Percentiles rank a stretch among this genome's conserved stretches.
Evolutionary conservation across 257 asterid species (phyloP).

Genomic region (Plantago major): DNA sequence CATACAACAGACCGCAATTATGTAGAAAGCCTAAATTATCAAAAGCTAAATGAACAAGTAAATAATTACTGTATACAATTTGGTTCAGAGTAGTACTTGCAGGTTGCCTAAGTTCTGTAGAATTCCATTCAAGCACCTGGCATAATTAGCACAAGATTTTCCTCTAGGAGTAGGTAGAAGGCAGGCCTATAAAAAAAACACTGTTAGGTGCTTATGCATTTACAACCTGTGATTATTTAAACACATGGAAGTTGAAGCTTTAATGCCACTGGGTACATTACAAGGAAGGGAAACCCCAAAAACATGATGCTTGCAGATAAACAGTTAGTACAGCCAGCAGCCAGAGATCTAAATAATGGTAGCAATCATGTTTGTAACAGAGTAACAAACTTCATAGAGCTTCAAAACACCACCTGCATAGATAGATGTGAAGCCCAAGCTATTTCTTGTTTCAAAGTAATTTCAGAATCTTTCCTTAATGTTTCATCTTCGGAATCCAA

Average conservation of each 20-base stretch:
- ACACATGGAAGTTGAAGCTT: slow-evolving; percentile 16
- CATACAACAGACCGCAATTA: neutral
- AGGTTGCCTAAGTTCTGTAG: slow-evolving; percentile 70
- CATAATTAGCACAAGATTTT: slow-evolving; percentile 78
- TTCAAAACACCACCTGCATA: slow-evolving; percentile 55
- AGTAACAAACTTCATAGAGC: neutral
- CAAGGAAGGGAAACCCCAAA: slow-evolving; percentile 5
- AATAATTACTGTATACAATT: slow-evolving; percentile 4
- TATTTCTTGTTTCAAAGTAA: slow-evolving; percentile 82
- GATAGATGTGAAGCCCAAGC: slow-evolving; percentile 99
- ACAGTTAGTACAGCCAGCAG: neutral
- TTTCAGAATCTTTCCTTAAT: slow-evolving; percentile 80
- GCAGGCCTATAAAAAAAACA: slow-evolving; percentile 65
- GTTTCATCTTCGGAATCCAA: slow-evolving; percentile 87
- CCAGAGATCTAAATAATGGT: slow-evolving; percentile 11
- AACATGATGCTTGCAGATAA: slow-evolving; percentile 2
- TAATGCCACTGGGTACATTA: slow-evolving; percentile 12
- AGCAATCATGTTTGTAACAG: slow-evolving; percentile 3
- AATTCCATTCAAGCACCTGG: slow-evolving; percentile 82
- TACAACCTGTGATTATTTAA: slow-evolving; percentile 6
- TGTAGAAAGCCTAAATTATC: neutral
- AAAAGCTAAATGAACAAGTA: slow-evolving; percentile 1
- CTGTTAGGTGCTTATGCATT: slow-evolving; percentile 12
- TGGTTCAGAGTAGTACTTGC: slow-evolving; percentile 54
- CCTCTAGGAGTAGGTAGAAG: slow-evolving; percentile 92